Evolutionary conservation across 129 eudicot species (phyloP).

Genomic region (Saposhnikovia divaricata): DNA sequence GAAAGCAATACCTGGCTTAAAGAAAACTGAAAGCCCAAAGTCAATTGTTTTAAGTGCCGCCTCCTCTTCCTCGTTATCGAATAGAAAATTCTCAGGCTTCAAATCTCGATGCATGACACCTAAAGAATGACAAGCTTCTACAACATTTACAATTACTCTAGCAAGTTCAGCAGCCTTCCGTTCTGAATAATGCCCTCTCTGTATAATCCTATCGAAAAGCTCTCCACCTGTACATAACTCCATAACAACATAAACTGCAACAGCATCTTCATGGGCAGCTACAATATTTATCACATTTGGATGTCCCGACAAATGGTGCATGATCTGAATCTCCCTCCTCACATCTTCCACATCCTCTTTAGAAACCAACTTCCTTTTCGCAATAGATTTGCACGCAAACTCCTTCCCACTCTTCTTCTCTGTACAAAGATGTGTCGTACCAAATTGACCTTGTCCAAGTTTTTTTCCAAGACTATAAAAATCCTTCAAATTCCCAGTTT

Average conservation of each 20-base stretch:
- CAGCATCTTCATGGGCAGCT: constrained; percentile 81
- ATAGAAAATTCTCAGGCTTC: constrained; percentile 83
- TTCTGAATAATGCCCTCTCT: constrained; percentile 74
- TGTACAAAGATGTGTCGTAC: constrained; percentile 68
- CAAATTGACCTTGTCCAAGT: constrained; percentile 83
- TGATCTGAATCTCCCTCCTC: constrained; percentile 77
- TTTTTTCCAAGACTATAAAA: constrained; percentile 55
- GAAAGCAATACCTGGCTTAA: constrained; percentile 76
- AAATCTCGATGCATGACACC: constrained; percentile 98
- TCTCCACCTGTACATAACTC: constrained; percentile 86
- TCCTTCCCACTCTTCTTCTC: constrained; percentile 59
- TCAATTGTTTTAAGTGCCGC: constrained; percentile 73
- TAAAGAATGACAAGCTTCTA: constrained; percentile 81
- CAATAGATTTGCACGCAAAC: constrained; percentile 83
- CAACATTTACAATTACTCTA: constrained; percentile 59
- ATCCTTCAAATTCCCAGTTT: constrained; percentile 76
- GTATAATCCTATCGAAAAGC: constrained; percentile 72
- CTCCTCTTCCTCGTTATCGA: constrained; percentile 73
- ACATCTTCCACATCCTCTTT: constrained; percentile 77
- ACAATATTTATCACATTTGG: constrained; percentile 63
- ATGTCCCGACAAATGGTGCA: constrained; percentile 77
- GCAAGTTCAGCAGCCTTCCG: constrained; percentile 78
- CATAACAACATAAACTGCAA: constrained; percentile 86
- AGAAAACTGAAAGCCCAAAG: constrained; percentile 75
- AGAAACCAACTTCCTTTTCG: constrained; percentile 58